phyloP scores from a whole-genome alignment of 2,329 filamentous ascomycete genomes.

The Paracorniculantispora psalliotae region DNA sequence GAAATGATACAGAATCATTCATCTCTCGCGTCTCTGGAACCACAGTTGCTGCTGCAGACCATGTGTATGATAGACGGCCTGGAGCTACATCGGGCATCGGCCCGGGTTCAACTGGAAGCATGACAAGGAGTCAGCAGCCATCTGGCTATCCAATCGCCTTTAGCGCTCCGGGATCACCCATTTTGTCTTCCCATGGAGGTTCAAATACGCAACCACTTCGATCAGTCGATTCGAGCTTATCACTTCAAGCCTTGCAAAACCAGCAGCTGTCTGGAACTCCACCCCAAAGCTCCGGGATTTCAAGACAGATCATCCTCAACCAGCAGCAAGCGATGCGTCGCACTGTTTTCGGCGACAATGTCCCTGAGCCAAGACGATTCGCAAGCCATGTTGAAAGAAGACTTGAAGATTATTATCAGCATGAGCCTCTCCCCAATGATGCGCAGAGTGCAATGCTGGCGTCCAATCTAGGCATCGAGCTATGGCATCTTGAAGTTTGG shows the following conservation, averaged over 20 bases:
- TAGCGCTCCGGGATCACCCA: slow-evolving; percentile 5
- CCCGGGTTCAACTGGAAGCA: not conserved
- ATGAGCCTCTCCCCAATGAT: slow-evolving; percentile 43
- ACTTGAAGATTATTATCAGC: slow-evolving; percentile 49
- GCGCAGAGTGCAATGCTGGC: slow-evolving; percentile 49
- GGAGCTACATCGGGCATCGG: not conserved
- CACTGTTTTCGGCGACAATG: slow-evolving; percentile 34
- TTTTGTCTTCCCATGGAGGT: not conserved
- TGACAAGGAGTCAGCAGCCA: not conserved
- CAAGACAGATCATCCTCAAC: slow-evolving; percentile 40
- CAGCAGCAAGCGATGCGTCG: slow-evolving; percentile 38
- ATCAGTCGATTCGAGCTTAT: slow-evolving; percentile 12
- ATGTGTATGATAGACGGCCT: slow-evolving; percentile 6
- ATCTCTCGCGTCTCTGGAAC: slow-evolving; percentile 30
- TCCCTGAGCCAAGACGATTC: slow-evolving; percentile 41
- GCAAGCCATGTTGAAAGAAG: slow-evolving; percentile 45
- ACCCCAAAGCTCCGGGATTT: slow-evolving; percentile 24
- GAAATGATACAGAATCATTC: slow-evolving; percentile 25
- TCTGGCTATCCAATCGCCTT: not conserved
- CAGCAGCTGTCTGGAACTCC: slow-evolving; percentile 16
- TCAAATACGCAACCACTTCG: not conserved
- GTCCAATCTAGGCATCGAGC: slow-evolving; percentile 49
- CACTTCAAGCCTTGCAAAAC: slow-evolving; percentile 20
- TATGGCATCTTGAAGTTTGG: slow-evolving; percentile 49
- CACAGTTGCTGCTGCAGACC: slow-evolving; percentile 28